These are phyloP conservation scores for Physcomitrellopsis africana DNA, from an alignment of 225 moss, liverwort and hornwort species.

Conservation along the genomic window DNA sequence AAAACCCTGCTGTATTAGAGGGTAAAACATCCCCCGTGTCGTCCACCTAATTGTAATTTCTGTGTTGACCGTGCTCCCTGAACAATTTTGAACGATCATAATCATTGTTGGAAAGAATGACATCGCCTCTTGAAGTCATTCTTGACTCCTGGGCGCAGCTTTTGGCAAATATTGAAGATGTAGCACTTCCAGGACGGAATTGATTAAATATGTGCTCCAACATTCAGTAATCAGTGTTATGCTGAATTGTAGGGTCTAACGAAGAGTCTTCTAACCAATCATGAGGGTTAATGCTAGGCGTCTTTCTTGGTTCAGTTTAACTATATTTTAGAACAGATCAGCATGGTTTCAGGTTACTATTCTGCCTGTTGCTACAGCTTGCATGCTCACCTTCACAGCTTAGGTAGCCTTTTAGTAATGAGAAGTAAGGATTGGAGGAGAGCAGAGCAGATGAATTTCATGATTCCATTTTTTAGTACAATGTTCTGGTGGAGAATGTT, in stretches of 20 bases:
- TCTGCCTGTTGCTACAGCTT: too few species aligned
- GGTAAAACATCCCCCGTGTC: slow-evolving; percentile 38
- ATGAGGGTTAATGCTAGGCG: too few species aligned
- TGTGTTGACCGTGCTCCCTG: not conserved
- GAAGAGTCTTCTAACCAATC: not conserved
- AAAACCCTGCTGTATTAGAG: slow-evolving; percentile 32
- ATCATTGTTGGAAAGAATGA: slow-evolving; percentile 15
- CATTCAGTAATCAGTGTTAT: not conserved
- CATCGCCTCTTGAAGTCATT: not conserved
- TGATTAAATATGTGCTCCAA: not conserved
- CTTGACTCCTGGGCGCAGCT: slow-evolving; percentile 10
- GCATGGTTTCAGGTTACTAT: too few species aligned
- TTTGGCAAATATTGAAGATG: not conserved
- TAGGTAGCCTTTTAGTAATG: too few species aligned
- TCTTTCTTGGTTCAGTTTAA: too few species aligned
- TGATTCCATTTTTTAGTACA: too few species aligned
- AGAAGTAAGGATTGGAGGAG: too few species aligned
- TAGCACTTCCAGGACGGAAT: slow-evolving; percentile 4
- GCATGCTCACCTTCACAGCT: too few species aligned
- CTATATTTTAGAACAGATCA: too few species aligned
- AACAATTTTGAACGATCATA: slow-evolving; percentile 35
- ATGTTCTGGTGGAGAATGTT: too few species aligned
- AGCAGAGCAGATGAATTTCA: too few species aligned
- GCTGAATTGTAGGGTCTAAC: not conserved
- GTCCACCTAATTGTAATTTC: slow-evolving; percentile 31